phyloP scores from a whole-genome alignment of 1,139 yeast genomes.

The Saccharomyces hybrid region DNA sequence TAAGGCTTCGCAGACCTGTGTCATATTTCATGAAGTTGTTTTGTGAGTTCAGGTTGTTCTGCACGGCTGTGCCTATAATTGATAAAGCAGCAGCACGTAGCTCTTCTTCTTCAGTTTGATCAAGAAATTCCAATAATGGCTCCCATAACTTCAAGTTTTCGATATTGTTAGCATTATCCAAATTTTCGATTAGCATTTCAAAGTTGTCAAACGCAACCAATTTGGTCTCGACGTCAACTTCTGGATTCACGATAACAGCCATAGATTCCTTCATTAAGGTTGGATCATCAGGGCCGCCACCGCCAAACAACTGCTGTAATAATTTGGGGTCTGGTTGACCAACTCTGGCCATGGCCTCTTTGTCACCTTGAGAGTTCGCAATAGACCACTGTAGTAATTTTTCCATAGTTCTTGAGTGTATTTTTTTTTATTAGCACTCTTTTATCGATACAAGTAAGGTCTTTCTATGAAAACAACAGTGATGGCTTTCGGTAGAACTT shows the following conservation, averaged over 20 bases:
- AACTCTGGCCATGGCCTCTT: slow-evolving; percentile 50
- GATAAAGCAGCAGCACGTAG: slow-evolving; percentile 59
- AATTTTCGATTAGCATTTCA: slow-evolving; percentile 87
- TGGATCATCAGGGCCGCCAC: slow-evolving; percentile 70
- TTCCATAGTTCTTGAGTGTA: slow-evolving; percentile 48
- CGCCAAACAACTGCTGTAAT: slow-evolving; percentile 70
- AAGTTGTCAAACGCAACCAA: slow-evolving; percentile 80
- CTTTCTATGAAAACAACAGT: not conserved
- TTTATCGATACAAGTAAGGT: too few species aligned
- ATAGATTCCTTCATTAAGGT: slow-evolving; percentile 73
- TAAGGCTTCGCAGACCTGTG: slow-evolving; percentile 41
- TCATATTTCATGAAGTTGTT: slow-evolving; percentile 48
- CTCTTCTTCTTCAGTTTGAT: slow-evolving; percentile 34
- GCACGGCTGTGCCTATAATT: slow-evolving; percentile 84
- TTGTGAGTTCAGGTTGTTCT: slow-evolving; percentile 75
- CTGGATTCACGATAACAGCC: slow-evolving; percentile 52
- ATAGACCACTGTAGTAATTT: slow-evolving; percentile 87
- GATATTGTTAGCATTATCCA: slow-evolving; percentile 91
- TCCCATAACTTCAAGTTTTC: slow-evolving; percentile 81
- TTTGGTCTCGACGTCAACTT: slow-evolving; percentile 53
- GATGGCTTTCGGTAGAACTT: not conserved
- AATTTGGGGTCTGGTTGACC: slow-evolving; percentile 73
- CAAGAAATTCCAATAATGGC: slow-evolving; percentile 46
- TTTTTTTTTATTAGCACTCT: not conserved
- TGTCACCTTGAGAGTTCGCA: slow-evolving; percentile 64